Evolutionary conservation across 139 green algal species (phyloP), one percentile per base, ranked within the genome.

Genomic region (Ettlia oleoabundans): DNA sequence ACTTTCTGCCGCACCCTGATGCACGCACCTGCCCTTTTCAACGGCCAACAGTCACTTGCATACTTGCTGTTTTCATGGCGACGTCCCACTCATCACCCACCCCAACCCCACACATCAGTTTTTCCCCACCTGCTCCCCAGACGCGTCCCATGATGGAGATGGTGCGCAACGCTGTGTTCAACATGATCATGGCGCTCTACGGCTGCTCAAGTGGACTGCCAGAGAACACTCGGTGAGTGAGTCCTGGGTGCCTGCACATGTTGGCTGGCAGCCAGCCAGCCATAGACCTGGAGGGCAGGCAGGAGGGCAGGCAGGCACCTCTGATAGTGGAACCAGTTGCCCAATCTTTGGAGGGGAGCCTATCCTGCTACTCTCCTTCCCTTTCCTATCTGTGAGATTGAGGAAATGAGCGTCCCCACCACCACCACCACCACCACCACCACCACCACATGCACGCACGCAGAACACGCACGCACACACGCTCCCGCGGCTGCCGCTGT

Each of bases 81-180:
- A 21, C 28, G 18, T 40, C 24, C 7, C 15, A 8, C 6, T 8
- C 26, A 6, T 13, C 40, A 35, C 41, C 30, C 4, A 33, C 24
- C 22, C 13, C 42, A 9, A 61, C 33, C 71, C 37, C 32, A 1
- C 24, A 15, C 73, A n/a, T n/a, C n/a, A n/a, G n/a, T n/a, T n/a
- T n/a, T n/a, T n/a, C n/a, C n/a, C n/a, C n/a, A n/a, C n/a, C n/a
- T n/a, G n/a, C n/a, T n/a, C n/a, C n/a, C n/a, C n/a, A 80, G 63
- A 96, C 93, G 15, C 86, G 94, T 19, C 94, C 94, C 9, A 97
- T 97, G 94, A 97, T 97, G 94, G 94, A 95, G 81, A 95, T 92
- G 85, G 92, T 96, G 30, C 86, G 91, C 2, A 83, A 83, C 19
- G 94, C 93, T 22, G 87, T 96, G 41, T 97, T 97, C 83, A 91